phyloP scores from a whole-genome alignment of 345 rosid genomes.

The Aurinia saxatilis region DNA sequence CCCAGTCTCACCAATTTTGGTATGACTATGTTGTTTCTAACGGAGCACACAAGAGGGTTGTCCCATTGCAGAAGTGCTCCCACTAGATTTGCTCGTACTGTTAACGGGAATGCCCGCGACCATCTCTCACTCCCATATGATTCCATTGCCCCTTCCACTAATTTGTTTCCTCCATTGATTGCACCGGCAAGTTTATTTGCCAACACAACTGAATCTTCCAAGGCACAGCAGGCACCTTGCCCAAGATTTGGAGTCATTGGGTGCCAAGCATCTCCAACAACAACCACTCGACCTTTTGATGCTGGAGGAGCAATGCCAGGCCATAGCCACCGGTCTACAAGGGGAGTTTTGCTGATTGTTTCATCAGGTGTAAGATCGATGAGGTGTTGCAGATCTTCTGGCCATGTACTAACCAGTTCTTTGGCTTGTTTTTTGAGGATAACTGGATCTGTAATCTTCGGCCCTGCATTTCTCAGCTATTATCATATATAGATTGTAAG shows the following conservation, averaged over 20 bases:
- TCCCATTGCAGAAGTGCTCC: conserved; percentile 90
- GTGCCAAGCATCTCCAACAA: conserved; percentile 92
- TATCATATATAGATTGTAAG: background rate
- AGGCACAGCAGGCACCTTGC: conserved; percentile 87
- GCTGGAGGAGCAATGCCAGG: conserved; percentile 58
- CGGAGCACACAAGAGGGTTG: conserved; percentile 60
- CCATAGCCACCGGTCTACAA: conserved; percentile 91
- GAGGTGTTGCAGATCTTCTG: conserved; percentile 48
- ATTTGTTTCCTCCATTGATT: conserved; percentile 32
- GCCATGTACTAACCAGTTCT: conserved; percentile 58
- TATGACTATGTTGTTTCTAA: conserved; percentile 51
- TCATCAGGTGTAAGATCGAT: conserved; percentile 65
- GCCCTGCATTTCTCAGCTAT: conserved; percentile 41
- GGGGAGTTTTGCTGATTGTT: conserved; percentile 62
- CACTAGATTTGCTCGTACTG: conserved; percentile 65
- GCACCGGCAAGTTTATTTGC: conserved; percentile 60
- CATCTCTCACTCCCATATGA: conserved; percentile 73
- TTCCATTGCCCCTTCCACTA: conserved; percentile 50
- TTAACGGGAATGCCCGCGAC: conserved; percentile 65
- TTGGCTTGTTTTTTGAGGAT: conserved; percentile 57
- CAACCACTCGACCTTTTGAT: conserved; percentile 54
- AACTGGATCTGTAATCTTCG: conserved; percentile 56
- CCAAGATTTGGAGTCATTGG: conserved; percentile 97
- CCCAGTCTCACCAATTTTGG: conserved; percentile 70
- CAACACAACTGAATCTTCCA: conserved; percentile 72